Base-by-base conservation (phyloP, 2,329 filamentous ascomycete genomes). In the Chrysoporthe austroafricana region DNA sequence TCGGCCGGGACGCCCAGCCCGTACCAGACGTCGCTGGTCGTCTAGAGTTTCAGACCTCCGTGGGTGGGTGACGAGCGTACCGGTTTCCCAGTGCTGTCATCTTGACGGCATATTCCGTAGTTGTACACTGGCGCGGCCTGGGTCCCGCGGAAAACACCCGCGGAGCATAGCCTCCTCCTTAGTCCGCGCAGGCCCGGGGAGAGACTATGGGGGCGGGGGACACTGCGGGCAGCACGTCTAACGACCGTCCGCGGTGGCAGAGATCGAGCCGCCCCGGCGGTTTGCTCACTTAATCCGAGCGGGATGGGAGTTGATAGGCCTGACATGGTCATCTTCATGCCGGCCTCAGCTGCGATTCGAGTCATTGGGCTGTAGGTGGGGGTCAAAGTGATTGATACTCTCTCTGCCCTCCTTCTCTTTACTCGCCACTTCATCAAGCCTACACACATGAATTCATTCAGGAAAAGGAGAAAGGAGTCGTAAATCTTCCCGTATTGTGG, bases 401-500 rank as follows among this genome's bases (percentile, higher is more conserved):
- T 26, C 26, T n/a, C n/a, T n/a, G n/a, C 26, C 26, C 26, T 26
- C 2, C 26, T 26, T 26, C 26, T 26, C 26, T 26, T 26, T 26
- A 2, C 26, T 26, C 2, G 26, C 26, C 26, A 26, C 26, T 26
- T 26, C 26, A 26, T 26, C 26, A 26, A 26, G 26, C 26, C 26
- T 26, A 26, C 26, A 26, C 26, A 0, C 26, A 26, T 26, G 9
- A 50, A 7, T 5, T 1, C 14, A 50, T 18, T 5, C 7, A 9
- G 16, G n/a, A 50, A 62, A 18, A 62, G 62, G 6, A 71, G 74
- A 3, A 72, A 77, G n/a, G 75, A 79, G 54, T 80, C 81, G 0
- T 71, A 82, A 0, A 70, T 80, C 6, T 82, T 83, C 68, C 80
- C 82, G 0, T 79, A 84, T 69, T 81, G 79, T n/a, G 81, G 81